Percentiles rank a stretch among this genome's conserved stretches.
Evolutionary conservation across 2,329 filamentous ascomycete genomes (phyloP).

Genomic region (Aureobasidium sp.): DNA sequence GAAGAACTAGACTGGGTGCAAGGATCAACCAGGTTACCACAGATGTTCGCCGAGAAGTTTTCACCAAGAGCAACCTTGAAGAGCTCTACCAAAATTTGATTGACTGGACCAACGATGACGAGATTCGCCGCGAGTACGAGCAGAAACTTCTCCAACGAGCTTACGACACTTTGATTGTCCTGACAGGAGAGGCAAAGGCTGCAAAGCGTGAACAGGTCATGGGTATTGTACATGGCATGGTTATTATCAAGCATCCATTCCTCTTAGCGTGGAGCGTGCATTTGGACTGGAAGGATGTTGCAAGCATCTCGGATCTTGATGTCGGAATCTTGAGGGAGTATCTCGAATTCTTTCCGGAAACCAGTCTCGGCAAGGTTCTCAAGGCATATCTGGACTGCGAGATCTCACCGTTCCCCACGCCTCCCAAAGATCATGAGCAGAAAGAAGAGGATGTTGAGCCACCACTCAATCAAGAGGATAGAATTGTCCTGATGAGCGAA

Average conservation of each 20-base stretch:
- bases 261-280: constrained; percentile 84
- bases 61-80: constrained; percentile 68
- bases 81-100: constrained; percentile 75
- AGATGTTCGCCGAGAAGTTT: constrained; percentile 83
- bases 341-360: constrained; percentile 73
- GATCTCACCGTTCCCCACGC: constrained; percentile 78
- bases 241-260: constrained; percentile 89
- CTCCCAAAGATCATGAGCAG: constrained; percentile 35
- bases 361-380: constrained; percentile 74
- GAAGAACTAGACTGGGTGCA: constrained; percentile 79
- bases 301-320: constrained; percentile 70
- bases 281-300: constrained; percentile 79
- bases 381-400: constrained; percentile 75
- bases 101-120: constrained; percentile 85
- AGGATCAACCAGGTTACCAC: constrained; percentile 73
- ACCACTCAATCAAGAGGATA: constrained; percentile 64
- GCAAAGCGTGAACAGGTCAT: constrained; percentile 65
- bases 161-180: constrained; percentile 67
- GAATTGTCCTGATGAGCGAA: constrained; percentile 69
- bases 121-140: constrained; percentile 74
- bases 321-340: constrained; percentile 71
- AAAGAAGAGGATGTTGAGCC: constrained; percentile 52
- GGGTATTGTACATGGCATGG: constrained; percentile 81
- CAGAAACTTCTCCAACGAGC: constrained; percentile 80
- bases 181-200: constrained; percentile 60